phyloP scores from a whole-genome alignment of 208 protist genomes.

The Novymonas esmeraldas region DNA sequence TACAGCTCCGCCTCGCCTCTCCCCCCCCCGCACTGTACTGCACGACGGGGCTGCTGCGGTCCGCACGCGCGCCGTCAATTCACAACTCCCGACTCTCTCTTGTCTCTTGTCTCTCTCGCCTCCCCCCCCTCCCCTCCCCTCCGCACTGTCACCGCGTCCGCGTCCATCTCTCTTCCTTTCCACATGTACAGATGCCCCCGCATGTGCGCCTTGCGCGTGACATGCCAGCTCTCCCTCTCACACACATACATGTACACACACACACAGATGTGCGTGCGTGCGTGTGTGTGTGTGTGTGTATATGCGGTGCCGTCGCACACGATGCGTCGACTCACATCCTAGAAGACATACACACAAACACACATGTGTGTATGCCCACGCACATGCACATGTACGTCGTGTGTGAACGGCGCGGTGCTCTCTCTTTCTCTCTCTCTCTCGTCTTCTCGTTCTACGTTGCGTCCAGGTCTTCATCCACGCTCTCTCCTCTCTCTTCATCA shows the following conservation, averaged over 20 bases:
- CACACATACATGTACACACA: background rate
- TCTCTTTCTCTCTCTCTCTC: background rate
- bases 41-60: no score
- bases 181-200: background rate
- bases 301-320: no score
- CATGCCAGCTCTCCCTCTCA: no score
- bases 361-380: background rate
- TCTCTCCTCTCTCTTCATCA: background rate
- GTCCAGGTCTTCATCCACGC: background rate
- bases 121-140: background rate
- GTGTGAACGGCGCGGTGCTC: background rate
- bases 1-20: no score
- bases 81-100: no score
- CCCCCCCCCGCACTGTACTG: no score
- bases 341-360: background rate
- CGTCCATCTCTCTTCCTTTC: background rate
- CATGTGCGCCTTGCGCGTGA: background rate
- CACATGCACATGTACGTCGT: background rate
- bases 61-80: no score
- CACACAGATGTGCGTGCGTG: background rate
- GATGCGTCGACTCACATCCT: no score
- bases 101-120: background rate
- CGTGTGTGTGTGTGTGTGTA: background rate
- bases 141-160: background rate
- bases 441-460: background rate